Conservation (phyloP, 352 stramenopile genomes). For the Phytopythium aichiense region DNA sequence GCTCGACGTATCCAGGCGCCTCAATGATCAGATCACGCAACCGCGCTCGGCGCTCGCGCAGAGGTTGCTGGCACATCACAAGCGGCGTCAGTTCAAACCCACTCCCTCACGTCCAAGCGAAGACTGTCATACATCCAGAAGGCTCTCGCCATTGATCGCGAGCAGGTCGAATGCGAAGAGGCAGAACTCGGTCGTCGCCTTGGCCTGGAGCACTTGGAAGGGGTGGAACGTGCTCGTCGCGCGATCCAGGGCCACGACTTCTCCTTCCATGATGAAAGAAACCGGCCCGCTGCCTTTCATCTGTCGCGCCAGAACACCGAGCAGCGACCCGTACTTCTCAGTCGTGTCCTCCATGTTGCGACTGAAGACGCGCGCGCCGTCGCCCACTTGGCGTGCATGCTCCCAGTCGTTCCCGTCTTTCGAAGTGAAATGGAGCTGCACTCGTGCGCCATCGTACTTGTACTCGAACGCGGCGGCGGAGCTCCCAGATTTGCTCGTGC, state of each 20-base stretch:
- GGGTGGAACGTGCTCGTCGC: conserved; percentile 41
- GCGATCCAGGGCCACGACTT: conserved; percentile 70
- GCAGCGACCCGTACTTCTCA: conserved; percentile 51
- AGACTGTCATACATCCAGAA: conserved; percentile 31
- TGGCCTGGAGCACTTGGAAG: conserved; percentile 80
- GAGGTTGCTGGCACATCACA: conserved; percentile 18
- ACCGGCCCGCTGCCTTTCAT: conserved; percentile 14
- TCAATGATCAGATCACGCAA: conserved; percentile 33
- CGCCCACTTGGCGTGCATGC: conserved; percentile 3
- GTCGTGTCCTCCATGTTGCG: conserved; percentile 83
- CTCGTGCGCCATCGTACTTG: conserved; percentile 82
- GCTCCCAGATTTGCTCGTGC: conserved; percentile 34
- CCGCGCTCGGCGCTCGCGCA: conserved; percentile 38
- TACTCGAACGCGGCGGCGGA: conserved; percentile 61
- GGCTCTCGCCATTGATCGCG: conserved; percentile 36
- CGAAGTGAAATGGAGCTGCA: conserved; percentile 61
- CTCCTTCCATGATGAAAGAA: conserved; percentile 66
- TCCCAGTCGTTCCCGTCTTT: neutral
- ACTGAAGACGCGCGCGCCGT: conserved; percentile 59
- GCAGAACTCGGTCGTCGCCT: conserved; percentile 65
- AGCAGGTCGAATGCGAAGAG: conserved; percentile 80
- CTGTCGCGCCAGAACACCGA: conserved; percentile 37
- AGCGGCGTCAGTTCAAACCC: neutral
- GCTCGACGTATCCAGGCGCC: conserved; percentile 44
- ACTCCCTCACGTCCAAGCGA: conserved; percentile 3